phyloP scores from a whole-genome alignment of 2,329 filamentous ascomycete genomes.

The Myriangium duriaei region DNA sequence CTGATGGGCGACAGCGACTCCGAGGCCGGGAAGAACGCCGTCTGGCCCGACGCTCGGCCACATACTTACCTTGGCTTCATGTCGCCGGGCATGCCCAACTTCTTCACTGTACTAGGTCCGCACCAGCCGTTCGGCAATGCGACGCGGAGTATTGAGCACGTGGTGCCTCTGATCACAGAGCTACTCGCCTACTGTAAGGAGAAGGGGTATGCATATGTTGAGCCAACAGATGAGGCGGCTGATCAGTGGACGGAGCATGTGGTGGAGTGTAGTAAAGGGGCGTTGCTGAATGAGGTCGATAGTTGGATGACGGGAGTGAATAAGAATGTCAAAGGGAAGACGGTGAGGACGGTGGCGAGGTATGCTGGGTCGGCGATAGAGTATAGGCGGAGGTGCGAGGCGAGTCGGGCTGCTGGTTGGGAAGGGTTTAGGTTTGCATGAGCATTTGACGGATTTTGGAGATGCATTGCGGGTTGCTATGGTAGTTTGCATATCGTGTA shows the following conservation, averaged over 20 bases:
- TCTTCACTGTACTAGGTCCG: constrained; percentile 30
- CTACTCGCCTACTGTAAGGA: constrained; percentile 18
- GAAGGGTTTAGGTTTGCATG: constrained; percentile 13
- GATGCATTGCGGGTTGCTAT: too few relatives aligned
- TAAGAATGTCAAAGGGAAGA: constrained; percentile 36
- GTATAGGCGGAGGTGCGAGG: constrained; percentile 26
- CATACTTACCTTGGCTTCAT: constrained; percentile 30
- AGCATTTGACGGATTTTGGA: too few relatives aligned
- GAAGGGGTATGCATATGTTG: constrained; percentile 26
- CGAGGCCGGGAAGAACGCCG: constrained; percentile 30
- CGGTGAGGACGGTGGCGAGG: constrained; percentile 33
- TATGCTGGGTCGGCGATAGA: constrained; percentile 36
- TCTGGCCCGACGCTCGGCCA: constrained; percentile 19
- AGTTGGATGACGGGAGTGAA: constrained; percentile 47
- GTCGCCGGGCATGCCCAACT: constrained; percentile 23
- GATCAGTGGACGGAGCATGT: constrained; percentile 37
- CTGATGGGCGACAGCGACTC: constrained; percentile 23
- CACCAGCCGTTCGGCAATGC: constrained; percentile 32
- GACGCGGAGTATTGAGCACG: constrained; percentile 28
- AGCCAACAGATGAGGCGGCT: constrained; percentile 29
- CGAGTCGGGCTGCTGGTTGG: constrained; percentile 17
- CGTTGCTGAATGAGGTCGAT: constrained; percentile 37
- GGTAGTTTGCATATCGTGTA: too few relatives aligned
- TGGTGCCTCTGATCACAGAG: constrained; percentile 1
- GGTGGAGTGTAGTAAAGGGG: constrained; percentile 31